Percentiles rank a stretch among this genome's conserved stretches.
phyloP scores from a whole-genome alignment of 2,329 filamentous ascomycete genomes.

The Helotiales sp. region DNA sequence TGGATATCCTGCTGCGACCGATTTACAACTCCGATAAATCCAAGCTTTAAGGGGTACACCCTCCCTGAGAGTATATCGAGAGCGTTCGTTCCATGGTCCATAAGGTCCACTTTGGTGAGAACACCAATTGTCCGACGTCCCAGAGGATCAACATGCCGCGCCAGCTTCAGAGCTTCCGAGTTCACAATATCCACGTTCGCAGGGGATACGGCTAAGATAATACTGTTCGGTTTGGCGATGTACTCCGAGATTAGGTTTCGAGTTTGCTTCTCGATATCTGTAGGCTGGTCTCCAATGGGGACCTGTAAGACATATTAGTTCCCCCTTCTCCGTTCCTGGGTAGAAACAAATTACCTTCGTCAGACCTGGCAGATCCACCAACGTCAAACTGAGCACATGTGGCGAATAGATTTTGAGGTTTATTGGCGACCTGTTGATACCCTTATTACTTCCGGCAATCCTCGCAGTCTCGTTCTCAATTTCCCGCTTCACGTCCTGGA shows the following conservation, averaged over 20 bases:
- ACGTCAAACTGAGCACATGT: conserved; percentile 91
- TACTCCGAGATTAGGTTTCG: conserved; percentile 96
- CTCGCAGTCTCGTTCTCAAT: conserved; percentile 96
- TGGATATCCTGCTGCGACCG: conserved; percentile 98
- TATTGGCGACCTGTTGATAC: conserved; percentile 96
- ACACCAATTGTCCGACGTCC: conserved; percentile 95
- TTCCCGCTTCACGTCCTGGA: conserved; percentile 90
- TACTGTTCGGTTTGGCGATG: conserved; percentile 98
- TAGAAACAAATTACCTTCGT: conserved; percentile 71
- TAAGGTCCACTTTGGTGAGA: conserved; percentile 93
- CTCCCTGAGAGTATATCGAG: conserved; percentile 96
- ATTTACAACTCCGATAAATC: conserved; percentile 98
- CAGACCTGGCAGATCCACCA: conserved; percentile 93
- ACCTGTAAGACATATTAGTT: conserved; percentile 57
- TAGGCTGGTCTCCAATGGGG: conserved; percentile 95
- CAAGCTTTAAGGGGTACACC: conserved; percentile 94
- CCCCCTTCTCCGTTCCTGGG: background rate
- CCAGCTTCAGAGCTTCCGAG: conserved; percentile 95
- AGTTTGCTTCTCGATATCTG: conserved; percentile 98
- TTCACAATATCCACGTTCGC: conserved; percentile 99
- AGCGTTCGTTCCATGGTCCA: conserved; percentile 98
- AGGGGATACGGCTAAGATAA: conserved; percentile 93
- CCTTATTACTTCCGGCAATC: conserved; percentile 96
- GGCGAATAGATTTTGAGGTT: conserved; percentile 99
- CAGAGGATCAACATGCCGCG: conserved; percentile 93